Percentiles rank a stretch among this genome's conserved stretches.
Evolutionary conservation across 495 filamentous ascomycete genomes (phyloP).

Genomic region (Clavariopsis aquatica): DNA sequence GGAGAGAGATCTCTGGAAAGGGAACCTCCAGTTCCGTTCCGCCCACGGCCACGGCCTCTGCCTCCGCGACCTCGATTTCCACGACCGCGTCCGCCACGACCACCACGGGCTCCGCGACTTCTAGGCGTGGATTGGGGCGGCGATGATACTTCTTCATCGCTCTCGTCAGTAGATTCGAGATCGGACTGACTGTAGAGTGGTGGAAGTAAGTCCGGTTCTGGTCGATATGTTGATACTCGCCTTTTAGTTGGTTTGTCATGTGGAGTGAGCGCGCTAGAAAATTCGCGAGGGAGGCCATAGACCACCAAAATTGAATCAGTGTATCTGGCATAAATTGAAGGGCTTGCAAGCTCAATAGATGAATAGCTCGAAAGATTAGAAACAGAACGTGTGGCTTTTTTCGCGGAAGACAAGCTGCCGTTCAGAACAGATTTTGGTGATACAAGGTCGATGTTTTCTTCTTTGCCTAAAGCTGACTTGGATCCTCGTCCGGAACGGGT

Average conservation of each 20-base stretch:
- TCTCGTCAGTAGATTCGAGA: conserved; percentile 10
- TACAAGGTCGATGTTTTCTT: conserved; percentile 8
- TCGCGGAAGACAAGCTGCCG: conserved; percentile 13
- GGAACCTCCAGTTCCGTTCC: background rate
- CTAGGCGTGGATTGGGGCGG: background rate
- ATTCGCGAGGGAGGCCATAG: conserved; percentile 25
- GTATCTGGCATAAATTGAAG: conserved; percentile 8
- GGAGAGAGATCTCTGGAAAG: conserved; percentile 14
- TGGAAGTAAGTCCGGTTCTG: background rate
- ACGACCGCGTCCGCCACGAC: conserved; percentile 24
- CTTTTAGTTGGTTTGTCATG: conserved; percentile 4
- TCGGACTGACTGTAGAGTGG: background rate
- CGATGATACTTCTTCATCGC: conserved; percentile 1
- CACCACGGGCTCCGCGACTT: conserved; percentile 8
- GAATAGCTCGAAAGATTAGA: conserved; percentile 31
- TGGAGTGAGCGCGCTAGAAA: background rate
- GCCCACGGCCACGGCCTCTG: conserved; percentile 26
- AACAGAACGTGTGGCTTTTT: conserved; percentile 30
- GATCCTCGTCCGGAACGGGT: conserved; percentile 29
- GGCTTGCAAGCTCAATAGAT: conserved; percentile 10
- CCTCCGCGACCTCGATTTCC: conserved; percentile 18
- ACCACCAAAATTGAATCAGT: conserved; percentile 23
- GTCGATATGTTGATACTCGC: background rate
- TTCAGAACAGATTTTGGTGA: conserved; percentile 21
- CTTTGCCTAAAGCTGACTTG: conserved; percentile 29